A percentile compares a stretch with the other conserved stretches of the same genome.
phyloP scores from a whole-genome alignment of 2,329 filamentous ascomycete genomes.

The Trichoderma pleuroti region DNA sequence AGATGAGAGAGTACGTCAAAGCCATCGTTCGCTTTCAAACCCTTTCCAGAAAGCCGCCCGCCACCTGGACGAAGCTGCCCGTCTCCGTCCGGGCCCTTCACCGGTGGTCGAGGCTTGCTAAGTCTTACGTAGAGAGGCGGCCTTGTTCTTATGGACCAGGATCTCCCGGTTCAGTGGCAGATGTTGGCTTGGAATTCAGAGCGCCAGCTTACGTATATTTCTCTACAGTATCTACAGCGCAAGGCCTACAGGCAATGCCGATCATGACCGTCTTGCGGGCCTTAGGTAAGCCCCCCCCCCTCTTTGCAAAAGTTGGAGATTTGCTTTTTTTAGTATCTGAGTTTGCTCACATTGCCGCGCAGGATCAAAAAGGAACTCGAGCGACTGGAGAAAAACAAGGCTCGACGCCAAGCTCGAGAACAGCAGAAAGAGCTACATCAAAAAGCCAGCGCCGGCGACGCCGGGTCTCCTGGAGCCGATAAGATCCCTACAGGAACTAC shows the following conservation, averaged over 20 bases:
- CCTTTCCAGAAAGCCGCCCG: slow-evolving; percentile 16
- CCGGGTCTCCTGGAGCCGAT: slow-evolving; percentile 48
- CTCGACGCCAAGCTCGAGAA: slow-evolving; percentile 83
- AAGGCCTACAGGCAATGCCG: slow-evolving; percentile 48
- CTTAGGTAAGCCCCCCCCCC: slow-evolving; percentile 34
- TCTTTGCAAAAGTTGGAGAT: neutral
- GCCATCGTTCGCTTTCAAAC: slow-evolving; percentile 15
- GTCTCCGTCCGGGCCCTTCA: slow-evolving; percentile 22
- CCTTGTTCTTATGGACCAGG: slow-evolving; percentile 26
- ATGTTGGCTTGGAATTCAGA: slow-evolving; percentile 35
- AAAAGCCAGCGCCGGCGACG: slow-evolving; percentile 41
- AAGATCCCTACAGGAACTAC: slow-evolving; percentile 64
- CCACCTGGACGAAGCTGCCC: slow-evolving; percentile 22
- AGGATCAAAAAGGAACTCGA: slow-evolving; percentile 63
- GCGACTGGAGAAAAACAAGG: slow-evolving; percentile 86
- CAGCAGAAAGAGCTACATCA: slow-evolving; percentile 72
- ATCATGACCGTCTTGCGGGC: slow-evolving; percentile 47
- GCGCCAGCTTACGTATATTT: slow-evolving; percentile 39
- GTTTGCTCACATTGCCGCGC: neutral
- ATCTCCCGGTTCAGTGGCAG: slow-evolving; percentile 29
- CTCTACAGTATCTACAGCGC: slow-evolving; percentile 48
- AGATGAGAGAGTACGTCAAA: slow-evolving; percentile 65
- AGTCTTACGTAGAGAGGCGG: slow-evolving; percentile 13
- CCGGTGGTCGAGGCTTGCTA: slow-evolving; percentile 23
- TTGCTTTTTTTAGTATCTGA: neutral